Percentiles rank a stretch among this genome's conserved stretches.
These are phyloP conservation scores for Besnoitia besnoiti DNA, from an alignment of 169 alveolate genomes.

Conservation along the genomic window DNA sequence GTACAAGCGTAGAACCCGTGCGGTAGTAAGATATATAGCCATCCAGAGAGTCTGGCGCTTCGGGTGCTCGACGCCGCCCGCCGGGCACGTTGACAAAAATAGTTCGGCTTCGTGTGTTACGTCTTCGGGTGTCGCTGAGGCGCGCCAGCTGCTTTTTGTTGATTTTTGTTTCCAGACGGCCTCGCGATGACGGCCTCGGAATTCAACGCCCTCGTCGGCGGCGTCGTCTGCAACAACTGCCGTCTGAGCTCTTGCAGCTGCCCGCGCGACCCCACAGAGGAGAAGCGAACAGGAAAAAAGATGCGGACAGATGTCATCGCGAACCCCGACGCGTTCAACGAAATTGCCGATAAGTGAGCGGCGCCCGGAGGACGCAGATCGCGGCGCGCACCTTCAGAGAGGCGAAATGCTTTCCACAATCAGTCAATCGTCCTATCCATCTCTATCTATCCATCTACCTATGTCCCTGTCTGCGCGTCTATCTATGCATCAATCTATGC, in stretches of 20 bases:
- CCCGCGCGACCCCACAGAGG: slow-evolving; percentile 46
- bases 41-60: no score
- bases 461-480: background rate
- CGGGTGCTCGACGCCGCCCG: no score
- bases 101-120: no score
- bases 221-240: slow-evolving; percentile 53
- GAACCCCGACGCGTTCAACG: slow-evolving; percentile 77
- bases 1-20: no score
- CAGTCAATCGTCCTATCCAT: background rate
- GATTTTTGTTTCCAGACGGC: slow-evolving; percentile 22
- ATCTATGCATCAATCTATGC: background rate
- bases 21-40: no score
- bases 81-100: no score
- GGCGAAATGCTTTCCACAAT: background rate
- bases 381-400: no score
- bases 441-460: background rate
- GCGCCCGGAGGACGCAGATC: background rate
- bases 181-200: slow-evolving; percentile 68
- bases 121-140: background rate
- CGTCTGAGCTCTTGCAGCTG: slow-evolving; percentile 60
- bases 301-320: slow-evolving; percentile 78
- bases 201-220: slow-evolving; percentile 57
- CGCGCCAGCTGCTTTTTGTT: background rate
- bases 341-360: slow-evolving; percentile 60
- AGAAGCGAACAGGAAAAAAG: slow-evolving; percentile 65